A percentile compares a stretch with the other conserved stretches of the same genome.
These are phyloP conservation scores for Torulaspora pretoriensis DNA, from an alignment of 1,139 yeast genomes.

Conservation along the genomic window DNA sequence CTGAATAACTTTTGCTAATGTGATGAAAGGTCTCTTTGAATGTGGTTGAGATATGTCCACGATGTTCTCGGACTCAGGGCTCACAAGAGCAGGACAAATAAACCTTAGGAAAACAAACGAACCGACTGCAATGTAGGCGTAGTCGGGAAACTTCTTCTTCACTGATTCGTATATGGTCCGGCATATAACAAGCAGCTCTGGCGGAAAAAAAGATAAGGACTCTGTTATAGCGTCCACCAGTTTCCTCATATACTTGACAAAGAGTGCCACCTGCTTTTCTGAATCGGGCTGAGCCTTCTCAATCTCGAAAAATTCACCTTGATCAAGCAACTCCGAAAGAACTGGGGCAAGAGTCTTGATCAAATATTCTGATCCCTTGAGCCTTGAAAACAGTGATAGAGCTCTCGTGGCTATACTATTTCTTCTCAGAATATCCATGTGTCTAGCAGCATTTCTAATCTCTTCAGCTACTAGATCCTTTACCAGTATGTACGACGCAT, in stretches of 20 bases:
- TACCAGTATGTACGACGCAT: slow-evolving; percentile 53
- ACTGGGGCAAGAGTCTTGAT: slow-evolving; percentile 52
- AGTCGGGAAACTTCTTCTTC: slow-evolving; percentile 57
- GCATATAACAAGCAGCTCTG: slow-evolving; percentile 70
- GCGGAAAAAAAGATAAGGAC: slow-evolving; percentile 60
- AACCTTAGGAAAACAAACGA: slow-evolving; percentile 82
- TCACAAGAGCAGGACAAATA: slow-evolving; percentile 86
- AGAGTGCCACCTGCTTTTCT: slow-evolving; percentile 46
- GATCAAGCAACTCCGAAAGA: slow-evolving; percentile 46
- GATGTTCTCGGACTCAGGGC: slow-evolving; percentile 70
- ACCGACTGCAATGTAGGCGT: slow-evolving; percentile 70
- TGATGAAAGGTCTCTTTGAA: slow-evolving; percentile 70
- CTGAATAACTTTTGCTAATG: slow-evolving; percentile 81
- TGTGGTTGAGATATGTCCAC: slow-evolving; percentile 40
- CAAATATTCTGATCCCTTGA: slow-evolving; percentile 60
- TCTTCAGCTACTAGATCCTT: slow-evolving; percentile 58
- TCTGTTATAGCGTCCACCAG: slow-evolving; percentile 59
- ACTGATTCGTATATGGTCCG: slow-evolving; percentile 66
- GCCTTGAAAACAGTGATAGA: slow-evolving; percentile 64
- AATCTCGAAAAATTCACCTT: slow-evolving; percentile 58
- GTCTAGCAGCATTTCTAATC: slow-evolving; percentile 53
- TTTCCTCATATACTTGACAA: slow-evolving; percentile 53
- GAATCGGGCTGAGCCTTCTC: slow-evolving; percentile 52
- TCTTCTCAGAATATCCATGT: slow-evolving; percentile 71
- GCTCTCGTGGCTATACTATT: slow-evolving; percentile 80